A percentile compares a stretch with the other conserved stretches of the same genome.
Evolutionary conservation across 2,329 filamentous ascomycete genomes (phyloP).

Genomic region (Aspergillus japonicus): DNA sequence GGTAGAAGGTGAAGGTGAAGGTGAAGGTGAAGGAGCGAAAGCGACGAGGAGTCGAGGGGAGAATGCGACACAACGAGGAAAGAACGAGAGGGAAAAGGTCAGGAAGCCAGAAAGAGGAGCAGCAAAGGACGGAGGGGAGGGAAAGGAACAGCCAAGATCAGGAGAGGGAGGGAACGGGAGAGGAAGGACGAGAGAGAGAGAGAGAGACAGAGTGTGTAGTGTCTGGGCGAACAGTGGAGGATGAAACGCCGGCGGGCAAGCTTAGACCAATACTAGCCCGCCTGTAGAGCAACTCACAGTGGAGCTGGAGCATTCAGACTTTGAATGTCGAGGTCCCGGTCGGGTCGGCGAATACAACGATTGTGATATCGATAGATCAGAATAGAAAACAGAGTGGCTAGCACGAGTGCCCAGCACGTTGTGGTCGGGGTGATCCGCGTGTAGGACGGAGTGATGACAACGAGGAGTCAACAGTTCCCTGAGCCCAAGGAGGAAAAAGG

Average conservation of each 20-base stretch:
- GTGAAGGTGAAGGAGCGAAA: slow-evolving; percentile 4
- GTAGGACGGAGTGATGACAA: background rate
- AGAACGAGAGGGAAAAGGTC: background rate
- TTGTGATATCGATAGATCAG: background rate
- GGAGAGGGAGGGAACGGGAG: slow-evolving; percentile 9
- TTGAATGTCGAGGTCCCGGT: background rate
- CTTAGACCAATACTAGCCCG: slow-evolving; percentile 8
- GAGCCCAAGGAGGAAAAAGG: background rate
- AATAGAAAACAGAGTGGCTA: background rate
- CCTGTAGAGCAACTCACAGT: background rate
- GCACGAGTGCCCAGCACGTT: slow-evolving; percentile 4
- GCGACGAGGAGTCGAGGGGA: background rate
- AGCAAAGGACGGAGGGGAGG: slow-evolving; percentile 6
- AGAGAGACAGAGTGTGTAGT: background rate
- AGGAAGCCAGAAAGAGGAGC: slow-evolving; percentile 3
- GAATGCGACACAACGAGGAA: background rate
- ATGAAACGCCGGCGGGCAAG: slow-evolving; percentile 22
- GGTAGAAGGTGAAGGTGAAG: background rate
- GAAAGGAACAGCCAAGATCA: slow-evolving; percentile 5
- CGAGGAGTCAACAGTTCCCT: background rate
- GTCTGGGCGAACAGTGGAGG: slow-evolving; percentile 13
- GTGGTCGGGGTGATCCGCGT: background rate
- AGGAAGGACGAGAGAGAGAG: background rate
- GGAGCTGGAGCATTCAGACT: slow-evolving; percentile 9
- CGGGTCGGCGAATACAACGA: background rate